These are phyloP conservation scores for Thelephora aurantiotincta DNA, from an alignment of 768 basidiomycete genomes.

Conservation along the genomic window DNA sequence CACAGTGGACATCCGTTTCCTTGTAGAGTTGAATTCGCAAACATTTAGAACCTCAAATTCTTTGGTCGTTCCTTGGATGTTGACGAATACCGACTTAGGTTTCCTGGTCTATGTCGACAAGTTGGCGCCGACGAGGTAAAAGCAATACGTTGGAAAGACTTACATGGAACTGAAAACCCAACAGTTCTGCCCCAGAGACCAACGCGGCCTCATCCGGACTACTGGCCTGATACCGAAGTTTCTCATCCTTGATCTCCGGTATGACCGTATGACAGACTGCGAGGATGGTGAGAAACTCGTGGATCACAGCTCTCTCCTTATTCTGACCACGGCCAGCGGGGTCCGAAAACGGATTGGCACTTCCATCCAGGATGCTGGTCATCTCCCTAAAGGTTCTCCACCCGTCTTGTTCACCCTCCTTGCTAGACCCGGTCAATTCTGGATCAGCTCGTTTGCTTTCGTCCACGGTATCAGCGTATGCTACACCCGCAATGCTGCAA, in stretches of 20 bases:
- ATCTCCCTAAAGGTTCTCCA: constrained; percentile 79
- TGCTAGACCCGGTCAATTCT: constrained; percentile 12
- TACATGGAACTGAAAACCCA: constrained; percentile 92
- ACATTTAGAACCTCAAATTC: constrained; percentile 93
- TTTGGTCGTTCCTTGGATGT: constrained; percentile 50
- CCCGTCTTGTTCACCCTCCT: constrained; percentile 37
- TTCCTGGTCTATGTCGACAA: constrained; percentile 63
- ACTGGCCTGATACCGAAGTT: constrained; percentile 88
- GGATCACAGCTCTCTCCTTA: constrained; percentile 23
- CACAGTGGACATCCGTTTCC: constrained; percentile 96
- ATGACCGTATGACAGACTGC: constrained; percentile 98
- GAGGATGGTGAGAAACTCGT: constrained; percentile 29
- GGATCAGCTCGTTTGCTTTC: constrained; percentile 51
- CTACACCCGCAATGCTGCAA: constrained; percentile 77
- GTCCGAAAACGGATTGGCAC: constrained; percentile 41
- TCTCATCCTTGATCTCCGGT: constrained; percentile 81
- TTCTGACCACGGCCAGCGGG: constrained; percentile 8
- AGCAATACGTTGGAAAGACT: constrained; percentile 17
- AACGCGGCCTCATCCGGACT: constrained; percentile 97
- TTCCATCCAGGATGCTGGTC: constrained; percentile 34
- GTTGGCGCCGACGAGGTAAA: constrained; percentile 3
- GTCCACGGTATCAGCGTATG: constrained; percentile 86
- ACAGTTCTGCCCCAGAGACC: constrained; percentile 81
- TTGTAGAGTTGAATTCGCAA: constrained; percentile 96
- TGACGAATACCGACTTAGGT: constrained; percentile 89